phyloP scores from a whole-genome alignment of 2,329 filamentous ascomycete genomes.

The Verticillium nubilum region DNA sequence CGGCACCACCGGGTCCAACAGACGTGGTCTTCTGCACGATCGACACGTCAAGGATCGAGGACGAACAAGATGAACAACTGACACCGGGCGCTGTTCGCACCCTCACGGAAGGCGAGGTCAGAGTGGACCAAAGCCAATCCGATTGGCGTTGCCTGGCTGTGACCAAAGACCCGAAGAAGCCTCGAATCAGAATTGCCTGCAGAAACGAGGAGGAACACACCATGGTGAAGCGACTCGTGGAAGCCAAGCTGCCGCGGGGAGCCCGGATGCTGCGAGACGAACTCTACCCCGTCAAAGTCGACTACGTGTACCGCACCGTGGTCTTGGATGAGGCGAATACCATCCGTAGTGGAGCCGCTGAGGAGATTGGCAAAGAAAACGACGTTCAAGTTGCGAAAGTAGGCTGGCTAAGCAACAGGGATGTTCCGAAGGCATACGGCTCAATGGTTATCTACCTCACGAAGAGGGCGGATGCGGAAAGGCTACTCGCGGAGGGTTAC shows the following conservation, averaged over 20 bases:
- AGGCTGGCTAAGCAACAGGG: conserved; percentile 16
- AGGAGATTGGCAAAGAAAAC: conserved; percentile 17
- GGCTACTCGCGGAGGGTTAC: conserved; percentile 14
- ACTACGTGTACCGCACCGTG: conserved; percentile 14
- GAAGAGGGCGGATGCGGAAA: conserved; percentile 11
- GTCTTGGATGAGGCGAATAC: conserved; percentile 14
- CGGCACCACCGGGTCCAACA: background rate
- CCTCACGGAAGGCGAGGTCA: background rate
- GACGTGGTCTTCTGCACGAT: background rate
- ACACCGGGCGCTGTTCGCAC: background rate
- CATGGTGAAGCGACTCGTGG: conserved; percentile 10
- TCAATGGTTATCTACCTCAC: conserved; percentile 18
- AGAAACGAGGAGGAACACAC: conserved; percentile 1
- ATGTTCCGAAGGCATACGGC: conserved; percentile 15
- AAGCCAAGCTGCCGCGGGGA: conserved; percentile 8
- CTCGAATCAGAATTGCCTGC: conserved; percentile 1
- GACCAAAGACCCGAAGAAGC: background rate
- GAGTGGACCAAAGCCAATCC: background rate
- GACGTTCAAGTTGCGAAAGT: conserved; percentile 16
- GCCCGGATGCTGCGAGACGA: conserved; percentile 15
- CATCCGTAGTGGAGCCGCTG: conserved; percentile 7
- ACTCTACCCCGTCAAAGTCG: conserved; percentile 18
- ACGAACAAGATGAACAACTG: background rate
- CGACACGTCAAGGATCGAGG: background rate
- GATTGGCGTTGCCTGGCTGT: background rate